Evolutionary conservation across 2,329 filamentous ascomycete species (phyloP).

Genomic region (Beauveria medogensis): DNA sequence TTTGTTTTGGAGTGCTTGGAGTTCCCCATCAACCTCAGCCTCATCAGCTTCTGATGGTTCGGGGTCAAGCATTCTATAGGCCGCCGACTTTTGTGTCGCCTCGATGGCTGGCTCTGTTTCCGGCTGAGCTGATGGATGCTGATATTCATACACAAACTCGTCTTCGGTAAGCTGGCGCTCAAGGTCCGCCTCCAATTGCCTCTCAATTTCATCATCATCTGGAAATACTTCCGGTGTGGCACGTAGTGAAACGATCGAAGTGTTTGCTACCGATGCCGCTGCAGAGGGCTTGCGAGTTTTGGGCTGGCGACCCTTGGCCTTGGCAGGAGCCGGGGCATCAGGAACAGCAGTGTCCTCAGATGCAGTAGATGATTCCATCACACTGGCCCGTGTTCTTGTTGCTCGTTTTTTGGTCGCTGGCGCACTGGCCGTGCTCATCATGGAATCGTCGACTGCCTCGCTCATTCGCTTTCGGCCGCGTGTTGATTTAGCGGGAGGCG

Average conservation of each 20-base stretch:
- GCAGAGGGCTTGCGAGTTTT: constrained; percentile 40
- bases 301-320: constrained; percentile 29
- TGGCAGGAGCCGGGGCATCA: constrained; percentile 25
- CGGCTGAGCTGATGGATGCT: constrained; percentile 21
- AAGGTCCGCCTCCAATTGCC: constrained; percentile 56
- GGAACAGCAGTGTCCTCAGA: constrained; percentile 33
- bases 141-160: constrained; percentile 39
- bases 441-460: constrained; percentile 46
- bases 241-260: constrained; percentile 36
- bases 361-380: constrained; percentile 29
- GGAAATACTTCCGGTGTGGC: constrained; percentile 35
- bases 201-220: constrained; percentile 58
- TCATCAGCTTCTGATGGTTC: constrained; percentile 37
- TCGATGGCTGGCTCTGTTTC: constrained; percentile 20
- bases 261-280: constrained; percentile 43
- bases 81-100: constrained; percentile 22
- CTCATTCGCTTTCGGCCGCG: constrained; percentile 57
- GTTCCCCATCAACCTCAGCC: constrained; percentile 41
- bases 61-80: constrained; percentile 48
- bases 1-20: constrained; percentile 41
- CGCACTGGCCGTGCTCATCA: constrained; percentile 33
- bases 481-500: constrained; percentile 31
- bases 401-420: constrained; percentile 53
- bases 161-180: constrained; percentile 48
- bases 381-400: constrained; percentile 41